A percentile compares a stretch with the other conserved stretches of the same genome.
phyloP scores from a whole-genome alignment of 345 rosid species.

The Crucihimalaya himalaica region DNA sequence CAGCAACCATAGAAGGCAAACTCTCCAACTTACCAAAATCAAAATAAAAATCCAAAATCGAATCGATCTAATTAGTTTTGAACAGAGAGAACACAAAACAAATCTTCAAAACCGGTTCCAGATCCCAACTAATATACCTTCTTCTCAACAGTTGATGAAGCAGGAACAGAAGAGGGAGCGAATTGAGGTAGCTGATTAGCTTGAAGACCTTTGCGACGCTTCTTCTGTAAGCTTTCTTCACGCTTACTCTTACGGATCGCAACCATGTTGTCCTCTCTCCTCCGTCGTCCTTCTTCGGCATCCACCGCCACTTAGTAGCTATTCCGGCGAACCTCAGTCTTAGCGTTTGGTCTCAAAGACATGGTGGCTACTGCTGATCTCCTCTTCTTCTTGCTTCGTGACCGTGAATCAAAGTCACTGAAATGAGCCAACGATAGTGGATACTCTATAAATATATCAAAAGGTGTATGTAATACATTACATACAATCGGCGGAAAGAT shows the following conservation, averaged over 20 bases:
- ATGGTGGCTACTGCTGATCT: conserved; percentile 38
- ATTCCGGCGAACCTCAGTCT: conserved; percentile 72
- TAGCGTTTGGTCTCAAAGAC: conserved; percentile 80
- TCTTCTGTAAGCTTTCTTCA: conserved; percentile 87
- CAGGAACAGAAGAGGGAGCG: conserved; percentile 45
- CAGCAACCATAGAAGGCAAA: conserved; percentile 72
- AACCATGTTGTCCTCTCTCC: conserved; percentile 90
- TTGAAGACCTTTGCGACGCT: conserved; percentile 81
- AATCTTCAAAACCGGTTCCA: conserved; percentile 6
- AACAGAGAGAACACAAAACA: background rate
- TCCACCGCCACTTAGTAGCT: conserved; percentile 82
- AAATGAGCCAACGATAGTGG: background rate
- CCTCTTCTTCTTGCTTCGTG: background rate
- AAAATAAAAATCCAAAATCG: background rate
- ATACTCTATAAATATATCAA: background rate
- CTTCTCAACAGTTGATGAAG: conserved; percentile 59
- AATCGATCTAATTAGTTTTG: conserved; percentile 9
- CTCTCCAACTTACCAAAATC: conserved; percentile 57
- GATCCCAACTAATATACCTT: conserved; percentile 46
- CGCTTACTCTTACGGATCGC: conserved; percentile 88
- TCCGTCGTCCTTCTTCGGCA: conserved; percentile 83
- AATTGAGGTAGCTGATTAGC: conserved; percentile 44
- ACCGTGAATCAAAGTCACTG: background rate
- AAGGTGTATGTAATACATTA: conserved; percentile 9
- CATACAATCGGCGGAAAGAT: conserved; percentile 32